These are phyloP conservation scores for Polytrichum commune DNA, from an alignment of 225 moss, liverwort and hornwort species.

Conservation along the genomic window DNA sequence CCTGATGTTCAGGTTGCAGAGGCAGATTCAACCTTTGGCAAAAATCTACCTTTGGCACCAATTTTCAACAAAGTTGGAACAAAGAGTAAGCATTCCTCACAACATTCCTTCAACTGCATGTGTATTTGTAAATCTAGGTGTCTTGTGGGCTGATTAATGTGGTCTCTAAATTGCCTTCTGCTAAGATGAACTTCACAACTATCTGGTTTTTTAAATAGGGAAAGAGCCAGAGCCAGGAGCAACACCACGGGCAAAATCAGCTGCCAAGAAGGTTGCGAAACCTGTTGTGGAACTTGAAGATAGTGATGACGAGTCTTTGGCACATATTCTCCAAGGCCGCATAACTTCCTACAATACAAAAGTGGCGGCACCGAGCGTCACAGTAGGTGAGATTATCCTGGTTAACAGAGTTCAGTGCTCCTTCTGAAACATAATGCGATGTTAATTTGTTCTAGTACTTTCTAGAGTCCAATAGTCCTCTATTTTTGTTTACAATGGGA, in stretches of 20 bases:
- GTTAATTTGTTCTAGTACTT: too few species aligned
- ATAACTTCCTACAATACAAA: conserved; percentile 47
- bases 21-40: conserved; percentile 7
- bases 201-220: too few species aligned
- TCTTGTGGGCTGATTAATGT: too few species aligned
- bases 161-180: too few species aligned
- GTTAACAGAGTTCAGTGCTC: too few species aligned
- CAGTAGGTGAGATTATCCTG: conserved; percentile 25
- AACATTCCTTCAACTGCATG: too few species aligned
- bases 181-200: too few species aligned
- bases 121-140: too few species aligned
- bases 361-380: conserved; percentile 36
- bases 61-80: conserved; percentile 32
- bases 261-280: conserved; percentile 31
- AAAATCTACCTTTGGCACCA: conserved; percentile 9
- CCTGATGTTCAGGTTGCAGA: conserved; percentile 19
- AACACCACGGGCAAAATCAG: conserved; percentile 38
- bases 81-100: conserved; percentile 23
- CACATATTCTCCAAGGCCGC: conserved; percentile 45
- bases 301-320: conserved; percentile 51
- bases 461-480: too few species aligned
- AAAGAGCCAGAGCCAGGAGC: conserved; percentile 24
- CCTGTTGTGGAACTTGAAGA: conserved; percentile 47
- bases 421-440: too few species aligned
- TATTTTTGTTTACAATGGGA: too few species aligned